These are phyloP conservation scores for Zopfia rhizophila DNA, from an alignment of 2,329 filamentous ascomycete genomes.

Conservation along the genomic window DNA sequence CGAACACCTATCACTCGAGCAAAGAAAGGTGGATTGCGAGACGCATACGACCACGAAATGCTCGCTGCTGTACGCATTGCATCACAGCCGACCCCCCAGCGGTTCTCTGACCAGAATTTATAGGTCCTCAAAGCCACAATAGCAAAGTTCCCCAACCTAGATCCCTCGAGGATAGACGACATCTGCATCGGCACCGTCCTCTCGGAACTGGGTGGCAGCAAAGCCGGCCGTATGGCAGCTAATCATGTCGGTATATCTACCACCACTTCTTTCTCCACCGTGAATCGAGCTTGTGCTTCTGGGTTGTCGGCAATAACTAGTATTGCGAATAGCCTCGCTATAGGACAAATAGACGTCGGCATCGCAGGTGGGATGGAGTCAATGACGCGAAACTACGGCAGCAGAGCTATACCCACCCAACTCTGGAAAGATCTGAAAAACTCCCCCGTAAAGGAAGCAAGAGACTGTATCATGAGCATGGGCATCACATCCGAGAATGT, in stretches of 20 bases:
- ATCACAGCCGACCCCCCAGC: conserved; percentile 33
- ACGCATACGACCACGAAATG: conserved; percentile 91
- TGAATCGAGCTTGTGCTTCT: conserved; percentile 87
- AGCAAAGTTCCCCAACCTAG: conserved; percentile 75
- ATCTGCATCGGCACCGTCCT: conserved; percentile 89
- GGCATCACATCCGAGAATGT: conserved; percentile 92
- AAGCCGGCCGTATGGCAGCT: conserved; percentile 90
- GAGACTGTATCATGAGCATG: conserved; percentile 95
- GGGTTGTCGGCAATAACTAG: conserved; percentile 80
- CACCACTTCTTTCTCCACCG: conserved; percentile 80
- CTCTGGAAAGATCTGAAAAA: conserved; percentile 79
- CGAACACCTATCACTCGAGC: conserved; percentile 87
- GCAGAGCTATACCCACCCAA: conserved; percentile 82
- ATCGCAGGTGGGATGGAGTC: conserved; percentile 94
- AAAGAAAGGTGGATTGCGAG: conserved; percentile 84
- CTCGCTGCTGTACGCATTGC: conserved; percentile 67
- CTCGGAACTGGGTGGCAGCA: conserved; percentile 88
- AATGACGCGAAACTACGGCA: conserved; percentile 93
- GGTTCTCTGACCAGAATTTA: conserved; percentile 46
- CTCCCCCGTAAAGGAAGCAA: conserved; percentile 72
- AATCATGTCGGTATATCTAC: conserved; percentile 82
- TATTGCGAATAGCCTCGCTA: conserved; percentile 79
- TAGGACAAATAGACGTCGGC: conserved; percentile 76
- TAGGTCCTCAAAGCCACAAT: conserved; percentile 73
- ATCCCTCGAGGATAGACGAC: conserved; percentile 77